phyloP scores from a whole-genome alignment of 495 filamentous ascomycete genomes.

The Penicillium egyptiacum region DNA sequence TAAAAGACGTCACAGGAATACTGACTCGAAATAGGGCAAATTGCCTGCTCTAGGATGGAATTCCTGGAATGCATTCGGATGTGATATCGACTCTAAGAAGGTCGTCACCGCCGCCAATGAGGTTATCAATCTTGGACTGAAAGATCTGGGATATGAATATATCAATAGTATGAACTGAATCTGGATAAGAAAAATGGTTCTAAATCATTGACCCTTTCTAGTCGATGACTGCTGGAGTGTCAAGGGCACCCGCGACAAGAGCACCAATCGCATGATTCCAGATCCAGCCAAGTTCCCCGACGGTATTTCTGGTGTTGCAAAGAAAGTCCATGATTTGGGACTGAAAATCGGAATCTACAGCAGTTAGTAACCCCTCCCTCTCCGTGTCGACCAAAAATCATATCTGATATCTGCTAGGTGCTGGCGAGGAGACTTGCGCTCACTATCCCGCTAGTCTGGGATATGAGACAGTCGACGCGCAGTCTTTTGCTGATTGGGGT shows the following conservation, averaged over 20 bases:
- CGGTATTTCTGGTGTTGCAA: constrained; percentile 59
- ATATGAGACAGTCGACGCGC: constrained; percentile 61
- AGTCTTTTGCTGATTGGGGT: constrained; percentile 62
- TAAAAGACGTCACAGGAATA: background rate
- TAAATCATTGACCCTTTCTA: constrained; percentile 10
- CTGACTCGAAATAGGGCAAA: constrained; percentile 31
- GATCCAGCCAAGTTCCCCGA: constrained; percentile 60
- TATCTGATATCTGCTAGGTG: constrained; percentile 35
- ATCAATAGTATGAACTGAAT: constrained; percentile 50
- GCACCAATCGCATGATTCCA: constrained; percentile 50
- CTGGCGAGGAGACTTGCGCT: constrained; percentile 63
- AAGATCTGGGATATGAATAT: constrained; percentile 67
- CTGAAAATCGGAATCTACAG: constrained; percentile 68
- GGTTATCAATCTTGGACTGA: constrained; percentile 54
- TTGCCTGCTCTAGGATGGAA: constrained; percentile 63
- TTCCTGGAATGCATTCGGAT: constrained; percentile 60
- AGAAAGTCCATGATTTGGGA: constrained; percentile 58
- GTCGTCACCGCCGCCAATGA: constrained; percentile 52
- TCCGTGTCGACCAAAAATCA: background rate
- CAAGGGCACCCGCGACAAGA: constrained; percentile 47
- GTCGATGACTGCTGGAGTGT: constrained; percentile 65
- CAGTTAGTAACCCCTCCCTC: constrained; percentile 26
- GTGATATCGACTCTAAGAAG: constrained; percentile 53
- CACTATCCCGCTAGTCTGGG: constrained; percentile 61
- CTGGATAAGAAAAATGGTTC: background rate